Evolutionary conservation across 306 rosid species (phyloP).

Genomic region (Lathyrus aphaca): DNA sequence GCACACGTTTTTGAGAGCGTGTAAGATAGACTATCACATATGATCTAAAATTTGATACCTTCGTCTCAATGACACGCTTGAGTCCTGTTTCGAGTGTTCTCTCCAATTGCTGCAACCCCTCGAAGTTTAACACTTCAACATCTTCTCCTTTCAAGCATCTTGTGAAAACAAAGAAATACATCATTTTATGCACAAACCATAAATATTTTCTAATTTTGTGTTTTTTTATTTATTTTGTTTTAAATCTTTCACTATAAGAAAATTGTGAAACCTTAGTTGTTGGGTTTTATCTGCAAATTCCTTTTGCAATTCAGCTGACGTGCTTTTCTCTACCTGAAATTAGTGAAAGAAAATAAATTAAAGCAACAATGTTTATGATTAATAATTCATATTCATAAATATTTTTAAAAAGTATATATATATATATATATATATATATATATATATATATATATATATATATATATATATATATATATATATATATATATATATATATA

Average conservation of each 20-base stretch:
- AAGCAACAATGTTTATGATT: neutral
- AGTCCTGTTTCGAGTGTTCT: constrained; percentile 35
- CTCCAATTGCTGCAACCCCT: constrained; percentile 35
- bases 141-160: constrained; percentile 42
- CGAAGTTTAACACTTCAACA: constrained; percentile 36
- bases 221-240: neutral
- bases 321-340: constrained; percentile 22
- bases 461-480: too few species aligned
- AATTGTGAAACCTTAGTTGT: constrained; percentile 33
- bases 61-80: constrained; percentile 22
- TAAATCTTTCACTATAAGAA: neutral
- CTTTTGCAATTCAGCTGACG: constrained; percentile 22
- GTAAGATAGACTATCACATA: too few species aligned
- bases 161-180: neutral
- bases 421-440: too few species aligned
- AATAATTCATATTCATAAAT: neutral
- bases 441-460: too few species aligned
- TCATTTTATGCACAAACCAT: neutral
- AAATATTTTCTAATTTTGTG: neutral
- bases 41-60: constrained; percentile 6
- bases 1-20: too few species aligned
- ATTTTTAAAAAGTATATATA: neutral
- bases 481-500: too few species aligned
- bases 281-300: constrained; percentile 38
- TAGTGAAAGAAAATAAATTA: neutral